These are phyloP conservation scores for Debaryomyces prosopidis DNA, from an alignment of 805 yeast species.

Conservation along the genomic window DNA sequence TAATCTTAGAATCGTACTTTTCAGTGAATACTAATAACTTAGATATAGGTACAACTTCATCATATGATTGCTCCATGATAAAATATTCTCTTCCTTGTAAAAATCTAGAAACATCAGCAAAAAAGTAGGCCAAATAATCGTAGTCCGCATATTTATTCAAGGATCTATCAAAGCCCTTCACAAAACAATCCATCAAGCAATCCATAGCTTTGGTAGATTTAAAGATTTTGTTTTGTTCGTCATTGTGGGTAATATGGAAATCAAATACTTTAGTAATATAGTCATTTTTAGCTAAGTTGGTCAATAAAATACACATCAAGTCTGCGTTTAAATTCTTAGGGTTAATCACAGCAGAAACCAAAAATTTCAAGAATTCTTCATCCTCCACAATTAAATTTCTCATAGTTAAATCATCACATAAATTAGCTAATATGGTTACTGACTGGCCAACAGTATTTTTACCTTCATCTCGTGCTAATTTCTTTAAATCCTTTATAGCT, in stretches of 20 bases:
- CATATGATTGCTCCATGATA: conserved; percentile 69
- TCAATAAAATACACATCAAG: conserved; percentile 76
- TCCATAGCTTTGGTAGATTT: conserved; percentile 62
- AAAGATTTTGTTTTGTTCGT: conserved; percentile 50
- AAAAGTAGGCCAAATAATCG: conserved; percentile 84
- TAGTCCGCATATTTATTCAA: conserved; percentile 72
- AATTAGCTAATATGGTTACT: conserved; percentile 75
- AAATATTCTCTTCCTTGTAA: conserved; percentile 74
- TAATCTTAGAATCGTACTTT: conserved; percentile 68
- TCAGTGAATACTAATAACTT: conserved; percentile 82
- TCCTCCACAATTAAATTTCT: conserved; percentile 70
- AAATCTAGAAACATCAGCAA: conserved; percentile 86
- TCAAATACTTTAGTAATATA: conserved; percentile 54
- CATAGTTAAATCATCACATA: conserved; percentile 69
- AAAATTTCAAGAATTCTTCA: conserved; percentile 48
- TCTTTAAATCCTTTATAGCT: conserved; percentile 72
- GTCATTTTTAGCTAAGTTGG: conserved; percentile 83
- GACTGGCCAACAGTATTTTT: conserved; percentile 63
- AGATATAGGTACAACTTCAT: conserved; percentile 75
- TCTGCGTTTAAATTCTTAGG: conserved; percentile 70
- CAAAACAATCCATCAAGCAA: conserved; percentile 85
- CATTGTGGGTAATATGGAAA: conserved; percentile 27
- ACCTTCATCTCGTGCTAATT: conserved; percentile 53
- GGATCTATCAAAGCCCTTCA: conserved; percentile 73
- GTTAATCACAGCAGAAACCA: conserved; percentile 52